Evolutionary conservation across 2,329 filamentous ascomycete species (phyloP), one percentile per base, ranked within the genome.

Genomic region (Polytolypa hystricis): DNA sequence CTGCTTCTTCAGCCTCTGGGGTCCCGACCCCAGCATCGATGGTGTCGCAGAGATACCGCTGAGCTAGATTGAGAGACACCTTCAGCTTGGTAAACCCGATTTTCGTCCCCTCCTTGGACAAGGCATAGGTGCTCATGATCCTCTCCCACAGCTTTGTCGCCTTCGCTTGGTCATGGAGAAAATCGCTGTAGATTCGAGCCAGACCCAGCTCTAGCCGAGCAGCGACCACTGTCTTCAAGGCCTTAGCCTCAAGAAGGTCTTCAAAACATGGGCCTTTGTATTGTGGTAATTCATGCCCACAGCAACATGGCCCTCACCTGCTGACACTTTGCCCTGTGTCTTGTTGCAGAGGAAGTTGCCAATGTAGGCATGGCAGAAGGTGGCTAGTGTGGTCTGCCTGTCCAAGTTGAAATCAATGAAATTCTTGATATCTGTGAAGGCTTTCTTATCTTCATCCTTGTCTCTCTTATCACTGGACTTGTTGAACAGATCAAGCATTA

Each of bases 311-410:
- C 25, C 37, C 3, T 42, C 21, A 9, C 37, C 40, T 6, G 39
- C 42, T 17, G 43, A 42, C 7, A 44, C 33, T 33, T 50, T 50
- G 2, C 39, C 40, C 14, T 49, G 27, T 1, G 8, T 21, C 7
- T 33, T 19, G 26, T 42, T 38, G 5, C 44, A 36, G 33, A 51
- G 43, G 30, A 51, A 50, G 20, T 52, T 47, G 12, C 48, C 42
- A 15, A 52, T 42, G 19, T 47, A 51, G 3, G 48, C 46, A 37
- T 52, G 49, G 21, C 43, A 42, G 25, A 52, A 50, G 3, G 41
- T 39, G 8, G 50, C 40, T 1, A 28, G 34, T 1, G 49, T 52
- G 11, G 44, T 45, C 4, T 35, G 11, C 3, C 16, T 35, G 19
- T 49, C 39, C 1, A 49, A 52, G 21, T 49, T 38, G 33, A 50